These are phyloP conservation scores for Kockovaella imperatae DNA, from an alignment of 768 basidiomycete species.

Conservation along the genomic window DNA sequence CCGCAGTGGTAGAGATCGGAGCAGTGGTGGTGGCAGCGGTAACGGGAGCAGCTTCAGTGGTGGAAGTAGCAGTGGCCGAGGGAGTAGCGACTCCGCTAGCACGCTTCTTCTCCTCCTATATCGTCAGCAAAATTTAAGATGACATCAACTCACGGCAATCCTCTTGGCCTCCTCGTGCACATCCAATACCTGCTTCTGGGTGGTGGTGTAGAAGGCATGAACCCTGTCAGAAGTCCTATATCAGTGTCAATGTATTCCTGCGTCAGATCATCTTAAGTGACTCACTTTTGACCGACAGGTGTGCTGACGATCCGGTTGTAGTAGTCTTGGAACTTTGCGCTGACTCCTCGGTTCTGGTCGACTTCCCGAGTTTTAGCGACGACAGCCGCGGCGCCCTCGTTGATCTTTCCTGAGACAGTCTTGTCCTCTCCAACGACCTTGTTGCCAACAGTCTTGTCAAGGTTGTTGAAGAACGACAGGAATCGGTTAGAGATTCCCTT, in stretches of 20 bases:
- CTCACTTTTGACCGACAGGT: slow-evolving; percentile 60
- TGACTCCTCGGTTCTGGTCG: slow-evolving; percentile 73
- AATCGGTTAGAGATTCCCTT: slow-evolving; percentile 84
- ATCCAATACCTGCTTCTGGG: slow-evolving; percentile 78
- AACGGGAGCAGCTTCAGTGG: slow-evolving; percentile 1
- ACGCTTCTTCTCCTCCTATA: slow-evolving; percentile 38
- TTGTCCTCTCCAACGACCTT: slow-evolving; percentile 68
- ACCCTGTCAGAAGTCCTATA: slow-evolving; percentile 46
- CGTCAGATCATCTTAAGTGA: slow-evolving; percentile 3
- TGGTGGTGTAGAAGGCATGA: slow-evolving; percentile 70
- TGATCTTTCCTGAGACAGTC: slow-evolving; percentile 68
- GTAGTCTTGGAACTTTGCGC: slow-evolving; percentile 59
- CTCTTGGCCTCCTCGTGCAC: slow-evolving; percentile 89
- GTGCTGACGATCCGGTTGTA: slow-evolving; percentile 57
- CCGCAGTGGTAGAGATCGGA: neutral
- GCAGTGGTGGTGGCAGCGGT: slow-evolving; percentile 2
- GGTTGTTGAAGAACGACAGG: slow-evolving; percentile 62
- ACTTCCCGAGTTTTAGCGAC: slow-evolving; percentile 62
- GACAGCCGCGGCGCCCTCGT: slow-evolving; percentile 58
- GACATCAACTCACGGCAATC: slow-evolving; percentile 52
- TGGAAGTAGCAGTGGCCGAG: neutral
- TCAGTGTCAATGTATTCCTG: neutral
- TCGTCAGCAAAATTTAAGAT: neutral
- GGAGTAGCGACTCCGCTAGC: slow-evolving; percentile 1
- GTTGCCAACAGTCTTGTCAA: slow-evolving; percentile 66